Evolutionary conservation across 805 yeast genomes (phyloP).

Genomic region (Teunomyces tritomae): DNA sequence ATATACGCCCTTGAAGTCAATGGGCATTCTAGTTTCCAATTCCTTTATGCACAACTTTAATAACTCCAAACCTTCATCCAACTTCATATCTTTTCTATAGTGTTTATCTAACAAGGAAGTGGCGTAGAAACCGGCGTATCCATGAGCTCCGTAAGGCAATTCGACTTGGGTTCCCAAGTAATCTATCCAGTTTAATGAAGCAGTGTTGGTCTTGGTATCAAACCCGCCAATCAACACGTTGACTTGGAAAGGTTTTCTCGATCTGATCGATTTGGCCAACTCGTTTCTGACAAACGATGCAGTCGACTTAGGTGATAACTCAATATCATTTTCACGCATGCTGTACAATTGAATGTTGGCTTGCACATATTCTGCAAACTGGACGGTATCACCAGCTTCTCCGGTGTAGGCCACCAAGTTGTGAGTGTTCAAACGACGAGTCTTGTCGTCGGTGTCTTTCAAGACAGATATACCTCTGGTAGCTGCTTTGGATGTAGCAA

Average conservation of each 20-base stretch:
- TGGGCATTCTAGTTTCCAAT: slow-evolving; percentile 79
- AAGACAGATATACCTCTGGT: slow-evolving; percentile 86
- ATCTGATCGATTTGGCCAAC: slow-evolving; percentile 82
- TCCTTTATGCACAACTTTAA: slow-evolving; percentile 74
- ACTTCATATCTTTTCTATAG: slow-evolving; percentile 70
- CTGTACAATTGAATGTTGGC: slow-evolving; percentile 88
- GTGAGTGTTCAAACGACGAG: slow-evolving; percentile 69
- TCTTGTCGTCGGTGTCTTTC: slow-evolving; percentile 78
- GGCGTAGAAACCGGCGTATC: slow-evolving; percentile 96
- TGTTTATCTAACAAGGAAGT: slow-evolving; percentile 88
- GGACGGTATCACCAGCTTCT: slow-evolving; percentile 94
- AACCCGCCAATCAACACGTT: slow-evolving; percentile 86
- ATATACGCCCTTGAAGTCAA: slow-evolving; percentile 87
- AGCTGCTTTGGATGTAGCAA: slow-evolving; percentile 94
- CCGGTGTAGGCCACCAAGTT: slow-evolving; percentile 88
- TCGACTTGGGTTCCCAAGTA: slow-evolving; percentile 89
- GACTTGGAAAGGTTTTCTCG: slow-evolving; percentile 91
- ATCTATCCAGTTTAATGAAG: slow-evolving; percentile 84
- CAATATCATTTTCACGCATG: slow-evolving; percentile 75
- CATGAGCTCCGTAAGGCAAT: slow-evolving; percentile 96
- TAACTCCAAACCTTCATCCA: slow-evolving; percentile 76
- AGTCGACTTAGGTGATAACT: slow-evolving; percentile 79
- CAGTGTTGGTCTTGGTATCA: slow-evolving; percentile 55
- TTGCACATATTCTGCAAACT: slow-evolving; percentile 90
- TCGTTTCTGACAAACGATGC: slow-evolving; percentile 86